Conservation (phyloP, 805 yeast genomes). For the Kluyveromyces nonfermentans region DNA sequence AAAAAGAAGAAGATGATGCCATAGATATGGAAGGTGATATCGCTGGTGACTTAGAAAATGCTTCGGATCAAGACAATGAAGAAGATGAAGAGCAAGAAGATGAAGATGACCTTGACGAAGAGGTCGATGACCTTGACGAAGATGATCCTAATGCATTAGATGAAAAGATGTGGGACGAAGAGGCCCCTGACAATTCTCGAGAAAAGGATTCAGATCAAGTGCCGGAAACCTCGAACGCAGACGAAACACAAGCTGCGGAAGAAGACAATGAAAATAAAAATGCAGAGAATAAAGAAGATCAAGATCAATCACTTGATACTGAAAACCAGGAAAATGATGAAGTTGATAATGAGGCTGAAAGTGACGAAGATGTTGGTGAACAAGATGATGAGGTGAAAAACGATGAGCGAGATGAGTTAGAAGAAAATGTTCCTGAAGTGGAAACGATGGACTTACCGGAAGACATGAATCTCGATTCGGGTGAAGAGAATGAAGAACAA, state of each 20-base stretch:
- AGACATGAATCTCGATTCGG: constrained; percentile 82
- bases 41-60: constrained; percentile 87
- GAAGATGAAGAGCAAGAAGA: constrained; percentile 43
- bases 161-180: constrained; percentile 97
- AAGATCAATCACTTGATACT: constrained; percentile 30
- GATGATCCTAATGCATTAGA: constrained; percentile 91
- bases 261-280: constrained; percentile 28
- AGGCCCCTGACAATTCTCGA: constrained; percentile 62
- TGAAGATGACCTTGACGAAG: constrained; percentile 76
- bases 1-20: constrained; percentile 78
- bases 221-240: constrained; percentile 47
- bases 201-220: constrained; percentile 74
- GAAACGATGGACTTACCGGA: constrained; percentile 90
- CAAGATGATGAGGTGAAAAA: constrained; percentile 71
- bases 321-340: constrained; percentile 40
- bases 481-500: constrained; percentile 47
- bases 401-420: constrained; percentile 60
- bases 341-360: constrained; percentile 45
- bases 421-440: constrained; percentile 66
- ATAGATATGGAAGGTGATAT: constrained; percentile 93
- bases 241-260: constrained; percentile 34
- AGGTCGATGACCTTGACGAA: constrained; percentile 80
- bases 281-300: constrained; percentile 27
- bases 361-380: constrained; percentile 69
- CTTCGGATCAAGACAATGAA: constrained; percentile 52